These are phyloP conservation scores for Saraca asoca DNA, from an alignment of 331 rosid species.

Conservation along the genomic window DNA sequence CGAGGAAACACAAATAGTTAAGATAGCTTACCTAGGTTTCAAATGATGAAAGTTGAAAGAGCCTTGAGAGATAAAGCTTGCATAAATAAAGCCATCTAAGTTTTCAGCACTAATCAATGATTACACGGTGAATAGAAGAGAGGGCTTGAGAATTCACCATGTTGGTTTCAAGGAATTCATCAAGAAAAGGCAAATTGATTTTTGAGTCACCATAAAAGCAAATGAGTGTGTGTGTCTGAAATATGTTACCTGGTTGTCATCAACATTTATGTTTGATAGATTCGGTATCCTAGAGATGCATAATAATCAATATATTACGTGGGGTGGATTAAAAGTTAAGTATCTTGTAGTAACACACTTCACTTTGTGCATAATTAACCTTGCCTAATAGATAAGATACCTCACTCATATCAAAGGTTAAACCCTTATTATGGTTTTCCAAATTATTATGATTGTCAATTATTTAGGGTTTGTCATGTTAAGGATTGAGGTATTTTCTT, in stretches of 20 bases:
- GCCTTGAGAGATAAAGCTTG: neutral
- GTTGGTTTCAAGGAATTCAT: conserved; percentile 13
- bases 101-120: conserved; percentile 25
- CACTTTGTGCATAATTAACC: neutral
- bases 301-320: conserved; percentile 30
- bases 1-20: too few species aligned
- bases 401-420: too few species aligned
- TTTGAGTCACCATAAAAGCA: conserved; percentile 14
- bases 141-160: neutral
- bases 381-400: too few species aligned
- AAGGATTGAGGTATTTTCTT: conserved; percentile 1
- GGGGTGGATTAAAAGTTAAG: conserved; percentile 30
- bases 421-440: too few species aligned
- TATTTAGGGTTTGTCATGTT: neutral
- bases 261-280: conserved; percentile 25
- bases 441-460: neutral
- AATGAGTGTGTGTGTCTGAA: conserved; percentile 8
- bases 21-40: neutral
- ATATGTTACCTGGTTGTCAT: conserved; percentile 17
- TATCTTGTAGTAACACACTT: conserved; percentile 3
- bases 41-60: conserved; percentile 14
- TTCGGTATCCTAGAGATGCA: conserved; percentile 29
- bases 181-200: conserved; percentile 27
- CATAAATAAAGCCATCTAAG: conserved; percentile 14
- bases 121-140: neutral